These are phyloP conservation scores for Carnegiea gigantea DNA, from an alignment of 179 eudicot species.

Conservation along the genomic window DNA sequence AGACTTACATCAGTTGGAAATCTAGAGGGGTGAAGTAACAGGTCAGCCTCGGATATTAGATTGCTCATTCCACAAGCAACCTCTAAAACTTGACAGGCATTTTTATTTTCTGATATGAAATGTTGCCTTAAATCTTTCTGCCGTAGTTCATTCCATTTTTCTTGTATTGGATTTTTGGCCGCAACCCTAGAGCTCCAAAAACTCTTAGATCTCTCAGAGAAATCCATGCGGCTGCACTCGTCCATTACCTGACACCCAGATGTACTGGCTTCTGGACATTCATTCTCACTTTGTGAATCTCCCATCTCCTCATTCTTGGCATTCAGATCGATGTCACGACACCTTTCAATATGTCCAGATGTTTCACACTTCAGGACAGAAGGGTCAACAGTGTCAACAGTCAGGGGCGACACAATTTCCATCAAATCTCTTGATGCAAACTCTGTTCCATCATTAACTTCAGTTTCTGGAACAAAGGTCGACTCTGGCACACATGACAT, in stretches of 20 bases:
- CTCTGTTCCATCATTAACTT: constrained; percentile 44
- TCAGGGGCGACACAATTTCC: constrained; percentile 43
- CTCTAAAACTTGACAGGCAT: constrained; percentile 41
- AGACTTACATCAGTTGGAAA: constrained; percentile 50
- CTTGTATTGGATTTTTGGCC: constrained; percentile 47
- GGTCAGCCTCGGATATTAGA: constrained; percentile 76
- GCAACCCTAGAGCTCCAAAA: constrained; percentile 28
- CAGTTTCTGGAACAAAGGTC: constrained; percentile 89
- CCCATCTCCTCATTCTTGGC: constrained; percentile 51
- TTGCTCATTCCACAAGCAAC: constrained; percentile 57
- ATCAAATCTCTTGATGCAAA: constrained; percentile 31
- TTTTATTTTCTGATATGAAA: constrained; percentile 47
- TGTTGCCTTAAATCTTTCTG: constrained; percentile 48
- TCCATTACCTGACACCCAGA: constrained; percentile 71
- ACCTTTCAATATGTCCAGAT: constrained; percentile 28
- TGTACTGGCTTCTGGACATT: constrained; percentile 41
- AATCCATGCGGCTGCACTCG: constrained; percentile 89
- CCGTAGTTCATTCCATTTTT: constrained; percentile 74
- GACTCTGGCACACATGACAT: constrained; percentile 81
- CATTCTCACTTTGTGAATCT: constrained; percentile 57
- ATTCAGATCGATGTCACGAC: constrained; percentile 28
- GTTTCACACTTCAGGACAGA: constrained; percentile 23
- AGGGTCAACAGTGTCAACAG: constrained; percentile 23
- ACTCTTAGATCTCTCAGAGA: constrained; percentile 43
- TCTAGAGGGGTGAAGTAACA: constrained; percentile 61